Evolutionary conservation across 129 eudicot genomes (phyloP), one percentile per base, ranked within the genome.

Genomic region (Cynara cardunculus): DNA sequence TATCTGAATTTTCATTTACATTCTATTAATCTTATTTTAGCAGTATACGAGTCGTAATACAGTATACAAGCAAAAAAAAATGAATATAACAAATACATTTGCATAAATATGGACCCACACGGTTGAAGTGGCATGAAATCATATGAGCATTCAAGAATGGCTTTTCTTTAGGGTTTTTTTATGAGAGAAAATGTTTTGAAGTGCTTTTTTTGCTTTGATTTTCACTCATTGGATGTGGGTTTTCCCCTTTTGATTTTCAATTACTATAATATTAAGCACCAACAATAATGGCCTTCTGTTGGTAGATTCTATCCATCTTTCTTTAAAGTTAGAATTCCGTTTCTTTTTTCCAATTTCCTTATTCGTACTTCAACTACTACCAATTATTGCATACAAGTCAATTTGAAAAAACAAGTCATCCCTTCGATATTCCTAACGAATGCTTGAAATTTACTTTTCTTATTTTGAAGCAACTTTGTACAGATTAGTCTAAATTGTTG

Each of bases 161-260:
- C 18, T 59, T 70, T 77, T 71, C 78, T 70, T 35, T 71, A 22
- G 3, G n/a, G 13, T 61, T 83, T 16, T 30, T 49, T 65, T 35
- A 39, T 46, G 82, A 32, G 31, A 61, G 78, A 77, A 84, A 80
- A 53, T 75, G 80, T 80, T 75, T 76, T 77, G 69, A 81, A 87
- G 85, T 79, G 81, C 82, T 78, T 83, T 73, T 62, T 69, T 88
- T 78, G 83, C 89, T 87, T 87, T 88, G 86, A 44, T 88, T 88
- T 83, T 88, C 87, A 82, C 87, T 86, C 90, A 79, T 74, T 82
- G 86, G 78, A 81, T 77, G 82, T 44, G 84, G 85, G 81, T 25
- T 81, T 73, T 82, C 59, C 84, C 79, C 77, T 76, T 86, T 61
- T 25, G 35, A 69, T 13, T 56, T 44, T 71, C 19, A 41, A 72